These are phyloP conservation scores for Cystofilobasidium capitatum DNA, from an alignment of 768 basidiomycete genomes.

Conservation along the genomic window DNA sequence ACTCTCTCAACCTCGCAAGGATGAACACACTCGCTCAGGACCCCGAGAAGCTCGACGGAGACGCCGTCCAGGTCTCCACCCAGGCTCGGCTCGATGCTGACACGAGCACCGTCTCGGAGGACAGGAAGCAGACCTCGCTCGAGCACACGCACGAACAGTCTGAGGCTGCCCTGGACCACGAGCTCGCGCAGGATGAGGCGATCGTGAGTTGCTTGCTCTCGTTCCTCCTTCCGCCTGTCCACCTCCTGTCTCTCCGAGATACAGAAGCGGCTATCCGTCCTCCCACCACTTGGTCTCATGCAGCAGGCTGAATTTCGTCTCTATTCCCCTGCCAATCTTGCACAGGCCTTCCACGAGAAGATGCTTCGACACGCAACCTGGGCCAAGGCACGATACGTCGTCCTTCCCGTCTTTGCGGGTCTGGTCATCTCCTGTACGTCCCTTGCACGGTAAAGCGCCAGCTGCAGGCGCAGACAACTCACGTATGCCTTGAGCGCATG, in stretches of 20 bases:
- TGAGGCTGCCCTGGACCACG: slow-evolving; percentile 7
- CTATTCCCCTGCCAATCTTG: background rate
- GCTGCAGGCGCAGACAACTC: background rate
- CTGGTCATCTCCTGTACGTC: slow-evolving; percentile 23
- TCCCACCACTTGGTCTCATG: background rate
- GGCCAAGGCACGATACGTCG: slow-evolving; percentile 9
- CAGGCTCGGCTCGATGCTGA: background rate
- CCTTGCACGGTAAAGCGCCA: background rate
- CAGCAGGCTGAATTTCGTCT: background rate
- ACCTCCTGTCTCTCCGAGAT: background rate
- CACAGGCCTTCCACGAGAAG: slow-evolving; percentile 14
- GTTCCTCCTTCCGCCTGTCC: background rate
- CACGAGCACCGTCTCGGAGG: background rate
- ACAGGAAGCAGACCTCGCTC: background rate
- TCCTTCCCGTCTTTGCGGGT: slow-evolving; percentile 12
- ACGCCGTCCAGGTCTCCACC: background rate
- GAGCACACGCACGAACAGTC: slow-evolving; percentile 1
- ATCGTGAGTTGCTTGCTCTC: background rate
- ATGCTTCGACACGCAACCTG: slow-evolving; percentile 5
- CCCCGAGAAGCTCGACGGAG: background rate
- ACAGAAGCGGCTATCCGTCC: background rate
- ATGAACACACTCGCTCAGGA: background rate
- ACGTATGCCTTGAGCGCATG: background rate
- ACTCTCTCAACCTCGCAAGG: too few species aligned
- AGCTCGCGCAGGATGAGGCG: slow-evolving; percentile 4